Evolutionary conservation across 73 alveolate genomes (phyloP).

Genomic region (Tetrahymena malaccensis): DNA sequence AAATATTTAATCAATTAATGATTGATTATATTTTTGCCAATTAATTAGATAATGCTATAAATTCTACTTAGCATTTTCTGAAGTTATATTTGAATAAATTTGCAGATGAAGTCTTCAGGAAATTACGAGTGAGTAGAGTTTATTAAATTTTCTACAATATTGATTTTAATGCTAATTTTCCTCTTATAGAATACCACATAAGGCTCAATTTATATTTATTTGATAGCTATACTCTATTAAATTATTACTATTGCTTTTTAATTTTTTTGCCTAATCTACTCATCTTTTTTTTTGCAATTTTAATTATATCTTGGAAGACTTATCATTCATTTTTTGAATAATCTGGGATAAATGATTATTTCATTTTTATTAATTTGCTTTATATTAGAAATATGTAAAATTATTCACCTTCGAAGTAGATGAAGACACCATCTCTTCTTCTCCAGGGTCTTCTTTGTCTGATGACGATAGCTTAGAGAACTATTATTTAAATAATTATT

Average conservation of each 20-base stretch:
- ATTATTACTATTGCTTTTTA: background rate
- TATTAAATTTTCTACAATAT: background rate
- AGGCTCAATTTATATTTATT: background rate
- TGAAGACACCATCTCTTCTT: conserved; percentile 94
- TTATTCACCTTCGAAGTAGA: conserved; percentile 84
- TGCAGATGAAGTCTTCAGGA: background rate
- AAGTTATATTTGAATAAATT: too few relatives aligned
- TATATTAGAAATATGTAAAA: background rate
- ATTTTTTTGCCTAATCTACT: background rate
- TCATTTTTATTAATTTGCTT: background rate
- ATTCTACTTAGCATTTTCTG: background rate
- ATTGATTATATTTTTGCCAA: background rate
- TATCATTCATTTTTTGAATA: background rate
- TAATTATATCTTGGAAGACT: background rate
- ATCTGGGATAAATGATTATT: background rate
- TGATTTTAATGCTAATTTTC: background rate
- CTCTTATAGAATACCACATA: background rate
- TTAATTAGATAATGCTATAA: background rate
- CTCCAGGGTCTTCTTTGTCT: conserved; percentile 96
- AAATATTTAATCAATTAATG: background rate
- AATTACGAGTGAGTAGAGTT: too few relatives aligned
- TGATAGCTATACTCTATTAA: background rate
- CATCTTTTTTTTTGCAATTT: background rate
- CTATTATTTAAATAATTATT: background rate
- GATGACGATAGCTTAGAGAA: conserved; percentile 89